Evolutionary conservation across 441 rosid species (phyloP).

Genomic region (Isatis lusitanica): DNA sequence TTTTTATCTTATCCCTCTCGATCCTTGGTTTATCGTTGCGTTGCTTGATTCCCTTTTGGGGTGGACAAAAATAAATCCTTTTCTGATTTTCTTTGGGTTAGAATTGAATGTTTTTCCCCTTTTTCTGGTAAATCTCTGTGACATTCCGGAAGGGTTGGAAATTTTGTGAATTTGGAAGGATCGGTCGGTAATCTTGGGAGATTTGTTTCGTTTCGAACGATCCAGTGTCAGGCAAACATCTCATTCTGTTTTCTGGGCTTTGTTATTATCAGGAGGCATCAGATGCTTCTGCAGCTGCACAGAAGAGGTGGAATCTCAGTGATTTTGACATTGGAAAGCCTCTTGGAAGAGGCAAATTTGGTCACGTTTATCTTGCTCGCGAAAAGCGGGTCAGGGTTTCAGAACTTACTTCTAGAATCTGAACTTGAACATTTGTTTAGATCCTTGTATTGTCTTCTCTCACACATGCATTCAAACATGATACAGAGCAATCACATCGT

Average conservation of each 20-base stretch:
- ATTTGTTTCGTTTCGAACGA: neutral
- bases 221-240: neutral
- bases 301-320: conserved; percentile 77
- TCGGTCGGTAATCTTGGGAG: neutral
- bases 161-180: neutral
- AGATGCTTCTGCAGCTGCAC: conserved; percentile 54
- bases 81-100: neutral
- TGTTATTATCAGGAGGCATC: conserved; percentile 45
- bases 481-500: conserved; percentile 90
- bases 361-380: conserved; percentile 91
- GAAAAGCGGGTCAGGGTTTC: conserved; percentile 67
- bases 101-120: neutral
- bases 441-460: neutral
- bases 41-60: neutral
- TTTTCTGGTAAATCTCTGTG: neutral
- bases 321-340: conserved; percentile 98
- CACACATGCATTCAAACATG: neutral
- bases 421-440: neutral
- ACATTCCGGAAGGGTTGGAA: neutral
- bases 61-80: neutral
- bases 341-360: conserved; percentile 95
- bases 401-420: neutral
- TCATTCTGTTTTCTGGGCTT: conserved; percentile 11
- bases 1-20: neutral
- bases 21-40: neutral